phyloP scores from a whole-genome alignment of 768 basidiomycete species.

The Lactarius tabidus region DNA sequence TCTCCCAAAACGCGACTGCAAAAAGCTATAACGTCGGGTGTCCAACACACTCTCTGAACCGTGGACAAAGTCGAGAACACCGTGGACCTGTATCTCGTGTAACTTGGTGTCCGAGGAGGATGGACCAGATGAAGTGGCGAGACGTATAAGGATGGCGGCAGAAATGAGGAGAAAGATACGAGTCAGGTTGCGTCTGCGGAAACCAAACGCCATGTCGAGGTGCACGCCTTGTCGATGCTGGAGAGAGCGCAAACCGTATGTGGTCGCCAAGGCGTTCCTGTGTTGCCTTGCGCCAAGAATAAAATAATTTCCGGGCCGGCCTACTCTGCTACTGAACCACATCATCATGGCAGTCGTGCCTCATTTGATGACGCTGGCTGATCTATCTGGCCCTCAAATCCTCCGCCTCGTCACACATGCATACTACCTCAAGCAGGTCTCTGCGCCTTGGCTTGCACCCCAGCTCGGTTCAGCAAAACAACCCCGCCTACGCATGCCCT shows the following conservation, averaged over 20 bases:
- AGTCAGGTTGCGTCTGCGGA: constrained; percentile 49
- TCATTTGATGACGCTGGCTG: constrained; percentile 85
- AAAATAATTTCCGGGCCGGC: not conserved
- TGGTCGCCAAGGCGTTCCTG: not conserved
- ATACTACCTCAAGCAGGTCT: constrained; percentile 54
- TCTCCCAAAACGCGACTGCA: constrained; percentile 85
- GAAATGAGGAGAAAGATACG: constrained; percentile 39
- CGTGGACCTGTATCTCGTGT: constrained; percentile 50
- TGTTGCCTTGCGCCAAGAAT: too few relatives aligned
- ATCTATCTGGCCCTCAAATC: constrained; percentile 76
- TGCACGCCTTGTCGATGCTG: not conserved
- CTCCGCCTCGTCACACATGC: constrained; percentile 60
- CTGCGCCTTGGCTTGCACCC: constrained; percentile 66
- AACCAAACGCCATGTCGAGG: constrained; percentile 17
- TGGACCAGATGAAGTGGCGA: constrained; percentile 35
- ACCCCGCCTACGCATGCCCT: constrained; percentile 49
- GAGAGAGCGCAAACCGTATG: not conserved
- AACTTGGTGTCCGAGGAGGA: constrained; percentile 28
- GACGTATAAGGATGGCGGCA: constrained; percentile 36
- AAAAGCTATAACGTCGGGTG: constrained; percentile 80
- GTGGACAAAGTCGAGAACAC: constrained; percentile 62
- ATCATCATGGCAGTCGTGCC: constrained; percentile 38
- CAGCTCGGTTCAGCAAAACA: constrained; percentile 35
- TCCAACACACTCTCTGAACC: constrained; percentile 76
- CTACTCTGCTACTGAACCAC: not conserved